These are phyloP conservation scores for Rhynchospora tenuis DNA, from an alignment of 176 grass and related monocot species.

Conservation along the genomic window DNA sequence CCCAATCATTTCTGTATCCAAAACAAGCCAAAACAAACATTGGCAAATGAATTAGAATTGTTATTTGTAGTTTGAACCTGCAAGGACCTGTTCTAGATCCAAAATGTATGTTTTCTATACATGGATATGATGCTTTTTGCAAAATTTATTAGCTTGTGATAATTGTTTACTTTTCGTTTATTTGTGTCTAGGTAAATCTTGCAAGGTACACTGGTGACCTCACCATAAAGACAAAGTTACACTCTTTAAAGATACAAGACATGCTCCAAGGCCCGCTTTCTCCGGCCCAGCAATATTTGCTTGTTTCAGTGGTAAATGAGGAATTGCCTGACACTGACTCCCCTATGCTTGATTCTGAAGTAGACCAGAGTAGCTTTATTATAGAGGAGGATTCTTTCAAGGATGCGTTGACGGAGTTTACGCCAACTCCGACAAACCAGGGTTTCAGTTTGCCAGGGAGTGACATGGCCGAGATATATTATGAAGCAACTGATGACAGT, in stretches of 20 bases:
- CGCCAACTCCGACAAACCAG: slow-evolving; percentile 33
- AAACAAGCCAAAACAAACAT: not conserved
- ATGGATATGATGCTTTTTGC: not conserved
- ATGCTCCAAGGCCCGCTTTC: slow-evolving; percentile 67
- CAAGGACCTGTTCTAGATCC: not conserved
- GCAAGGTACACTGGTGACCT: slow-evolving; percentile 57
- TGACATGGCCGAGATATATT: slow-evolving; percentile 67
- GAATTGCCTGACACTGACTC: slow-evolving; percentile 30
- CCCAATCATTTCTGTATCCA: not conserved
- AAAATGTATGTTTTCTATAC: not conserved
- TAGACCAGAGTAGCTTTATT: slow-evolving; percentile 32
- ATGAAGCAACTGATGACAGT: slow-evolving; percentile 76
- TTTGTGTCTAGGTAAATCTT: slow-evolving; percentile 66
- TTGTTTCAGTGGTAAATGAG: slow-evolving; percentile 73
- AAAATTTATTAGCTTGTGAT: not conserved
- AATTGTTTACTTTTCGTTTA: slow-evolving; percentile 10
- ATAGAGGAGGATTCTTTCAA: slow-evolving; percentile 87
- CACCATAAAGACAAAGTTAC: slow-evolving; percentile 86
- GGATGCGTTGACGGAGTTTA: slow-evolving; percentile 85
- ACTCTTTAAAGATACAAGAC: slow-evolving; percentile 87
- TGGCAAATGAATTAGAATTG: not conserved
- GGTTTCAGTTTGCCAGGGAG: slow-evolving; percentile 32
- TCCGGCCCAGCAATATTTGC: slow-evolving; percentile 57
- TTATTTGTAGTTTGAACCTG: not conserved
- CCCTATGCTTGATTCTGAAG: slow-evolving; percentile 37